phyloP scores from a whole-genome alignment of 176 grass and related monocot genomes.

The Thinopyrum elongatum region DNA sequence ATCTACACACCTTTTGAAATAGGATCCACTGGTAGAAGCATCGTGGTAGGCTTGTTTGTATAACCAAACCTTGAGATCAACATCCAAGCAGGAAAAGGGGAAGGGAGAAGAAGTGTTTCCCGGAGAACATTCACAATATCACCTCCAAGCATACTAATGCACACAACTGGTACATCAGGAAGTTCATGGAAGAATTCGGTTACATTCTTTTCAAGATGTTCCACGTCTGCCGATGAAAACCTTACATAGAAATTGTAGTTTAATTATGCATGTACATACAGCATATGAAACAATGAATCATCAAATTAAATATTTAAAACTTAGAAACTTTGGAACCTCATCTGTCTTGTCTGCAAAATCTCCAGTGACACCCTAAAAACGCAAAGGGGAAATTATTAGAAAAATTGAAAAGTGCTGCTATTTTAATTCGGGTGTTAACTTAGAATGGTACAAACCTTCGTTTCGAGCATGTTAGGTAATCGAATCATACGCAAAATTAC shows the following conservation, averaged over 20 bases:
- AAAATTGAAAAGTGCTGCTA: not conserved
- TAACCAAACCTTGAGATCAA: conserved; percentile 79
- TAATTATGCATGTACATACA: not conserved
- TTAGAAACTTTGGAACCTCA: conserved; percentile 30
- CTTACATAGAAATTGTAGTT: conserved; percentile 34
- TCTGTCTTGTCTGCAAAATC: conserved; percentile 25
- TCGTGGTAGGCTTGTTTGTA: conserved; percentile 53
- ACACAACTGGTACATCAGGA: conserved; percentile 67
- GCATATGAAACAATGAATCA: conserved; percentile 4
- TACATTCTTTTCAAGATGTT: conserved; percentile 67
- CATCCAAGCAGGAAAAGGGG: conserved; percentile 67
- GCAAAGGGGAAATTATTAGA: conserved; percentile 12
- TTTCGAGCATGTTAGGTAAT: not conserved
- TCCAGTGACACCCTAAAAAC: conserved; percentile 26
- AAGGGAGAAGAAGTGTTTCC: conserved; percentile 50
- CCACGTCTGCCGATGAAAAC: conserved; percentile 39
- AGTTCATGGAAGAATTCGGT: conserved; percentile 64
- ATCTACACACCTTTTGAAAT: conserved; percentile 52
- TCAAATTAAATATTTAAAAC: conserved; percentile 31
- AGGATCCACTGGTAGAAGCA: conserved; percentile 69
- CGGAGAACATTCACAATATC: conserved; percentile 59
- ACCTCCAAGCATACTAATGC: conserved; percentile 79
- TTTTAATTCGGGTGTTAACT: not conserved
- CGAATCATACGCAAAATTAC: no score
- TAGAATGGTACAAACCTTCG: conserved; percentile 34